phyloP scores from a whole-genome alignment of 2,329 filamentous ascomycete species.

The Alternaria incomplexa region DNA sequence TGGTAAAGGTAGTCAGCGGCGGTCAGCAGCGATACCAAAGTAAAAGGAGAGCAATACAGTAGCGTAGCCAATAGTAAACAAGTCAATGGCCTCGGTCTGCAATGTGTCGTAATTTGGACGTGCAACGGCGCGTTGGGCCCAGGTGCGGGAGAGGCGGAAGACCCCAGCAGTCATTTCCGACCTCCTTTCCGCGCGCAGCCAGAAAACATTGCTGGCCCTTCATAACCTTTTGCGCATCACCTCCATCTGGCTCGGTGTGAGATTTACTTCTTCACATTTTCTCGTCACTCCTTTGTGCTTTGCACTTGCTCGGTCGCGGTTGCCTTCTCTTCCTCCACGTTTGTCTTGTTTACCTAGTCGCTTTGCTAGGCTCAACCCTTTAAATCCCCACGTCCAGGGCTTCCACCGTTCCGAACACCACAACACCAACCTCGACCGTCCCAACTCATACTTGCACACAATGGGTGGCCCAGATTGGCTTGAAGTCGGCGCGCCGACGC shows the following conservation, averaged over 20 bases:
- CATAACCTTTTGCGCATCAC: conserved; percentile 24
- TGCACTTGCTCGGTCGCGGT: conserved; percentile 23
- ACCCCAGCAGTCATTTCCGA: conserved; percentile 42
- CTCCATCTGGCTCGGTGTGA: conserved; percentile 20
- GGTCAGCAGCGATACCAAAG: neutral
- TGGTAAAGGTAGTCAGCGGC: conserved; percentile 13
- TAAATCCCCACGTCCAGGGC: conserved; percentile 6
- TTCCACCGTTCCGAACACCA: neutral
- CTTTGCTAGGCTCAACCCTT: conserved; percentile 14
- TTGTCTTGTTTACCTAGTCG: conserved; percentile 20
- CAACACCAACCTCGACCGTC: conserved; percentile 4
- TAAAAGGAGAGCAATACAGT: conserved; percentile 1
- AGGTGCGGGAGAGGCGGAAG: conserved; percentile 37
- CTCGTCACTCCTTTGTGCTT: conserved; percentile 42
- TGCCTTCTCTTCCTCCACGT: conserved; percentile 21
- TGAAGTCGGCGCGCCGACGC: conserved; percentile 68
- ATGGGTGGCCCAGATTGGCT: conserved; percentile 63
- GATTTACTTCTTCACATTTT: conserved; percentile 30
- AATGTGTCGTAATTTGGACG: conserved; percentile 26
- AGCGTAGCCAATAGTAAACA: conserved; percentile 22
- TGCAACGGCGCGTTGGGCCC: conserved; percentile 24
- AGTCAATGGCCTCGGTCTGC: conserved; percentile 27
- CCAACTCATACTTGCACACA: conserved; percentile 27
- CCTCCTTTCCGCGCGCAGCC: conserved; percentile 41
- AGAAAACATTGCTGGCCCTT: conserved; percentile 34